A percentile compares a stretch with the other conserved stretches of the same genome.
phyloP scores from a whole-genome alignment of 2,329 filamentous ascomycete genomes.

The Blastomyces silverae region DNA sequence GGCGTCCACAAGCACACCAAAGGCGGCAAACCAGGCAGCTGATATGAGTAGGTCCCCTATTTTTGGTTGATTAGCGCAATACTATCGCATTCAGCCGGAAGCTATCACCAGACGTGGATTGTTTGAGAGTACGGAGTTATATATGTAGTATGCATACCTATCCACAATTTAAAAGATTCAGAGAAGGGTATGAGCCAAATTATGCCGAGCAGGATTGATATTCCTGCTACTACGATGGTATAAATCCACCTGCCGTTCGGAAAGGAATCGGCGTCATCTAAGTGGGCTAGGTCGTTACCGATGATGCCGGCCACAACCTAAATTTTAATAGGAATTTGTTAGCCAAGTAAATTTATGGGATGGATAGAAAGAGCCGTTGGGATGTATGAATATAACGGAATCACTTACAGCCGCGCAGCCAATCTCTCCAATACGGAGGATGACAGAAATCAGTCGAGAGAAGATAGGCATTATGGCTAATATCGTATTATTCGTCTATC shows the following conservation, averaged over 20 bases:
- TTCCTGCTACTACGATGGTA: constrained; percentile 61
- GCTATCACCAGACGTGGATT: background rate
- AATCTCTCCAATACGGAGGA: constrained; percentile 57
- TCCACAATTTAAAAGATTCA: constrained; percentile 61
- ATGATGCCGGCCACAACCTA: constrained; percentile 60
- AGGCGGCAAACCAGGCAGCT: constrained; percentile 62
- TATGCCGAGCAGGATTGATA: constrained; percentile 62
- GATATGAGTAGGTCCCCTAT: constrained; percentile 60
- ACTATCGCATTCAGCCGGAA: background rate
- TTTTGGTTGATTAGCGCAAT: constrained; percentile 14
- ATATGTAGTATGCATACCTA: constrained; percentile 32
- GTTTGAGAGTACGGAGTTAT: background rate
- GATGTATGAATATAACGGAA: background rate
- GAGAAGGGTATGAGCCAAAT: constrained; percentile 68
- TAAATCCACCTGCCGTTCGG: constrained; percentile 64
- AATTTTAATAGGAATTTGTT: background rate
- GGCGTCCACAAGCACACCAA: constrained; percentile 59
- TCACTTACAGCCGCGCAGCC: constrained; percentile 59
- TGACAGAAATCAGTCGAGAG: constrained; percentile 50
- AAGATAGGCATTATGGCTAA: constrained; percentile 43
- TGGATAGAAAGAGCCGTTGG: background rate
- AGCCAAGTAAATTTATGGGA: background rate
- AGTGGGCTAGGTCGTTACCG: constrained; percentile 56
- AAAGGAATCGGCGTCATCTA: constrained; percentile 46
- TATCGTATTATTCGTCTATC: background rate